Evolutionary conservation across 768 basidiomycete genomes (phyloP).

Genomic region (Boletus pseudo-olivaceus): DNA sequence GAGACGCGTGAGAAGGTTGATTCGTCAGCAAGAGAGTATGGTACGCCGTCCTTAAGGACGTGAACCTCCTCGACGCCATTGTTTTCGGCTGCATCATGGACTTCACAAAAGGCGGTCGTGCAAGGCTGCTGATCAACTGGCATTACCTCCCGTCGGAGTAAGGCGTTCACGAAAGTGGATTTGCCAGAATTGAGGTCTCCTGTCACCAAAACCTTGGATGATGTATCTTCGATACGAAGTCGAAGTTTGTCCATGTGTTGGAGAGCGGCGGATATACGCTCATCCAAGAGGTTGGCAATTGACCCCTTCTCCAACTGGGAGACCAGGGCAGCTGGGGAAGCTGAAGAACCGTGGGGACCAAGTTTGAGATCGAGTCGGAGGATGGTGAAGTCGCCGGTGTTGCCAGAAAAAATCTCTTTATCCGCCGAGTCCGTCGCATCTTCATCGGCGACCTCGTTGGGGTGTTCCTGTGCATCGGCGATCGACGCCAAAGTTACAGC

Average conservation of each 20-base stretch:
- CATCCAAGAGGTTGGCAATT: constrained; percentile 88
- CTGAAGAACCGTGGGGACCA: constrained; percentile 63
- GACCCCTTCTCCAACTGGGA: constrained; percentile 90
- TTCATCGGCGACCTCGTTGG: constrained; percentile 12
- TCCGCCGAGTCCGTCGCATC: constrained; percentile 27
- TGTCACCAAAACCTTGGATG: constrained; percentile 95
- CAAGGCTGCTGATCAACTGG: constrained; percentile 98
- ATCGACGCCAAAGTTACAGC: constrained; percentile 58
- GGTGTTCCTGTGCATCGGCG: constrained; percentile 42
- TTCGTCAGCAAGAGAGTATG: constrained; percentile 68
- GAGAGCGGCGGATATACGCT: constrained; percentile 70
- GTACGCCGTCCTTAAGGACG: constrained; percentile 61
- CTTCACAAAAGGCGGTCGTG: constrained; percentile 96
- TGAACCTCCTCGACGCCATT: constrained; percentile 82
- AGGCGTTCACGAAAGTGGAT: constrained; percentile 95
- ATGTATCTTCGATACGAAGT: constrained; percentile 83
- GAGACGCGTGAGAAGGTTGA: constrained; percentile 70
- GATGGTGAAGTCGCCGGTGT: constrained; percentile 70
- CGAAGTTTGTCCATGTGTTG: constrained; percentile 83
- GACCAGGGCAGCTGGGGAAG: constrained; percentile 69
- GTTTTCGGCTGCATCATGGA: constrained; percentile 85
- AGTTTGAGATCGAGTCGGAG: constrained; percentile 92
- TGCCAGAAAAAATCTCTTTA: constrained; percentile 38
- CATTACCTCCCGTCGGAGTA: constrained; percentile 88
- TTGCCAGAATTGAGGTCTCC: constrained; percentile 99